Evolutionary conservation across 2,329 filamentous ascomycete genomes (phyloP).

Genomic region (Dactylellina parvicollis): DNA sequence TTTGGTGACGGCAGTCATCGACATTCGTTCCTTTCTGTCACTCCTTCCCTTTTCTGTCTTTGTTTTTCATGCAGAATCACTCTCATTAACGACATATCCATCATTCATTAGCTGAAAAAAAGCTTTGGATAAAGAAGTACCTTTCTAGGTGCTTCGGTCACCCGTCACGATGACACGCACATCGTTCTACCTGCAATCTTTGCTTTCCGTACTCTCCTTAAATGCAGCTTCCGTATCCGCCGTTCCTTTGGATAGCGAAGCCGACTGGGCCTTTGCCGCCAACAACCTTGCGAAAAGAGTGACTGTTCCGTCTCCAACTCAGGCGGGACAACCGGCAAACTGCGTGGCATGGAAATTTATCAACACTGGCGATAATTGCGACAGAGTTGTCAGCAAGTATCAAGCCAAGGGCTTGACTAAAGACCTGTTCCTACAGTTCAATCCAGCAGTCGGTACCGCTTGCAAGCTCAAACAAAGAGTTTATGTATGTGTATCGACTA

Average conservation of each 20-base stretch:
- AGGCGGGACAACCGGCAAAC: background rate
- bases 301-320: slow-evolving; percentile 6
- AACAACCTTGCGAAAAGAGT: slow-evolving; percentile 11
- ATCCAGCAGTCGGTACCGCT: background rate
- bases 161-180: slow-evolving; percentile 34
- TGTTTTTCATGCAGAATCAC: slow-evolving; percentile 9
- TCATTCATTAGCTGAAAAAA: slow-evolving; percentile 23
- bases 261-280: slow-evolving; percentile 9
- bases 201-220: slow-evolving; percentile 25
- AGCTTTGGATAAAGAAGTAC: slow-evolving; percentile 3
- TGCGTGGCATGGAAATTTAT: slow-evolving; percentile 25
- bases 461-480: background rate
- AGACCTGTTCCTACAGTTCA: slow-evolving; percentile 1
- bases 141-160: slow-evolving; percentile 15
- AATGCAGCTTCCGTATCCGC: slow-evolving; percentile 11
- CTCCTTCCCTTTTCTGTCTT: slow-evolving; percentile 16
- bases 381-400: background rate
- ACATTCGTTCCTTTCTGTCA: slow-evolving; percentile 29
- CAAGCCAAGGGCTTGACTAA: background rate
- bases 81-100: slow-evolving; percentile 1
- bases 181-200: slow-evolving; percentile 11
- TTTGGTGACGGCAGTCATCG: slow-evolving; percentile 28
- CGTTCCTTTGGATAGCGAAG: slow-evolving; percentile 10
- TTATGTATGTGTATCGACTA: slow-evolving; percentile 16
- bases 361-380: background rate